A percentile compares a stretch with the other conserved stretches of the same genome.
phyloP scores from a whole-genome alignment of 352 stramenopile genomes.

The Pilasporangium apinafurcum region DNA sequence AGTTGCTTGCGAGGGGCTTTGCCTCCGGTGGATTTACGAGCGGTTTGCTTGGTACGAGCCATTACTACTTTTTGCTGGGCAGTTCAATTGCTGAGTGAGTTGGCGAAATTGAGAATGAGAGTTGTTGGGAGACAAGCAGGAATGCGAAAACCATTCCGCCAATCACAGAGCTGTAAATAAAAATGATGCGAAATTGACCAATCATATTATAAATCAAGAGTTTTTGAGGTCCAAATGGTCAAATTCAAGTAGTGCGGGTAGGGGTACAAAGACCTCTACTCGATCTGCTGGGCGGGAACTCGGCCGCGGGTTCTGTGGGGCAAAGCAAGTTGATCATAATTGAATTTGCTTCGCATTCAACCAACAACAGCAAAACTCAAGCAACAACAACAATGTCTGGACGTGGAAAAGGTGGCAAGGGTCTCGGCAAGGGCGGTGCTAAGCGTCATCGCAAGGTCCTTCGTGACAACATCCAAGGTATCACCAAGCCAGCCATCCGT shows the following conservation, averaged over 20 bases:
- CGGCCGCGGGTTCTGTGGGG: too few relatives aligned
- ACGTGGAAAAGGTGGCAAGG: constrained; percentile 79
- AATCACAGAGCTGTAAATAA: too few relatives aligned
- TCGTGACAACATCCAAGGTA: constrained; percentile 90
- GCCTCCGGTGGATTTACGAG: constrained; percentile 92
- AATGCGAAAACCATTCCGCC: too few relatives aligned
- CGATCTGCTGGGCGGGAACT: too few relatives aligned
- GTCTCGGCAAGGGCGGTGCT: constrained; percentile 76
- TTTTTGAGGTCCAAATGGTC: too few relatives aligned
- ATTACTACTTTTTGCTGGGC: constrained; percentile 41
- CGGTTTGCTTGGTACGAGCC: constrained; percentile 96
- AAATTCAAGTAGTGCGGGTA: too few relatives aligned
- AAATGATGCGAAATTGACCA: too few relatives aligned
- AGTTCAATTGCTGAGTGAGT: too few relatives aligned
- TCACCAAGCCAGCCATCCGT: constrained; percentile 94
- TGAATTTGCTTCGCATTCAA: constrained; percentile 72
- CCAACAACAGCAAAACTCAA: constrained; percentile 31
- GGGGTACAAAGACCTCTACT: too few relatives aligned
- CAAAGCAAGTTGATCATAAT: too few relatives aligned
- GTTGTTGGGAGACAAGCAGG: too few relatives aligned
- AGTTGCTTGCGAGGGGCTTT: constrained; percentile 94
- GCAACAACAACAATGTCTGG: constrained; percentile 68
- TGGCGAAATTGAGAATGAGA: constrained; percentile 58
- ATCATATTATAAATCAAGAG: too few relatives aligned
- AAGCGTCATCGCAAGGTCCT: constrained; percentile 87